Evolutionary conservation across 2,329 filamentous ascomycete species (phyloP), one percentile per base, ranked within the genome.

Genomic region (Ophiosphaerella narmari): DNA sequence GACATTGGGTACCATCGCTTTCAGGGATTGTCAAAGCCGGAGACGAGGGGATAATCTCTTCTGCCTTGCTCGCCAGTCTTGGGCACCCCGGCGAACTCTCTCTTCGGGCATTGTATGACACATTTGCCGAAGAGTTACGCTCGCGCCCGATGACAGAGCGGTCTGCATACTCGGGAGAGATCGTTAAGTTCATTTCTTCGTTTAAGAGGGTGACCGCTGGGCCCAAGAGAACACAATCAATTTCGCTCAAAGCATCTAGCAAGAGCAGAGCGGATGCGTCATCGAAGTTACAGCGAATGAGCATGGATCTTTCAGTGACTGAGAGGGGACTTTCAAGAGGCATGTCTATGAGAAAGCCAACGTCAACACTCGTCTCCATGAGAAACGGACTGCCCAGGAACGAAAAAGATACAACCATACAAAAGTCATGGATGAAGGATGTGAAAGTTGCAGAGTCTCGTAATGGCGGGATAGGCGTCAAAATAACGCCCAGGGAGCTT

Each of bases 11-110:
- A 13, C 67, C 68, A 11, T 60, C 57, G 2, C 24, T 71, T n/a
- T 63, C 66, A 11, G 60, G 57, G 32, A 57, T 72, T 29, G 50
- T 72, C 51, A 67, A 68, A 53, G 68, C 67, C 36, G 69, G 65
- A 14, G 68, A 72, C 46, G 67, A 72, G 39, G 62, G 57, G 2
- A 11, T 69, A 11, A 60, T 63, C 40, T 59, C 59, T 14, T 68
- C 66, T 13, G 43, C 62, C 34, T 37, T 72, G 39, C 65, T 71
- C 55, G 43, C 59, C 45, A 39, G 46, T 18, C 46, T 65, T 47
- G 57, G 46, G 16, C 52, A 60, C 35, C 55, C 57, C 26, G 62
- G 63, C 40, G 59, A 65, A n/a, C 12, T 67, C 21, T 42, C 59
- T 23, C 57, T 71, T 16, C 61, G 67, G 23, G 39, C 44, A 24